phyloP scores from a whole-genome alignment of 225 moss, liverwort and hornwort species.

The Thuidium tamariscinum region DNA sequence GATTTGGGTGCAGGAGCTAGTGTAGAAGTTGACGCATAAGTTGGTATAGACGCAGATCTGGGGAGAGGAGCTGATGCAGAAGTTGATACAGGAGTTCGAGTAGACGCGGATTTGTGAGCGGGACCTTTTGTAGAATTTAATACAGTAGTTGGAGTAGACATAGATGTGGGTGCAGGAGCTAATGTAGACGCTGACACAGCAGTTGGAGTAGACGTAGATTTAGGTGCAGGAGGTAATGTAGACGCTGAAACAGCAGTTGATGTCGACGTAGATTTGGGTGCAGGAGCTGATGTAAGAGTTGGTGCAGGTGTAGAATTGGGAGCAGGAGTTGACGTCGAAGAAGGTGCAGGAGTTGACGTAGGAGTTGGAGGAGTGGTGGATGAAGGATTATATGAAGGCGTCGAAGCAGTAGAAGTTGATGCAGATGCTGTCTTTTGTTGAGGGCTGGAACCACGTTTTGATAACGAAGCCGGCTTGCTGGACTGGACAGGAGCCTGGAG shows the following conservation, averaged over 20 bases:
- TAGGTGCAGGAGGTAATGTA: background rate
- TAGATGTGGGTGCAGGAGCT: background rate
- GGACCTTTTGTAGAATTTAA: background rate
- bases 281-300: background rate
- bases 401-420: background rate
- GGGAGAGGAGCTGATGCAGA: background rate
- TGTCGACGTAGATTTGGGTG: background rate
- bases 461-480: constrained; percentile 10
- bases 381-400: background rate
- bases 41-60: background rate
- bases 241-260: background rate
- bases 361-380: background rate
- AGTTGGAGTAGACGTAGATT: background rate
- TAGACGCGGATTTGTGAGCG: background rate
- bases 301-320: background rate
- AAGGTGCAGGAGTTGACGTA: background rate
- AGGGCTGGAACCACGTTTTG: constrained; percentile 27
- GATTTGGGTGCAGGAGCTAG: background rate
- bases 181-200: background rate
- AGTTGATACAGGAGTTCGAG: background rate
- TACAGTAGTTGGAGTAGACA: background rate
- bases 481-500: constrained; percentile 9
- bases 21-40: background rate
- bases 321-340: background rate
- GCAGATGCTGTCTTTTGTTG: constrained; percentile 17